Conservation (phyloP, 1,284 basidiomycete genomes). For the Ustilago bromivora region DNA sequence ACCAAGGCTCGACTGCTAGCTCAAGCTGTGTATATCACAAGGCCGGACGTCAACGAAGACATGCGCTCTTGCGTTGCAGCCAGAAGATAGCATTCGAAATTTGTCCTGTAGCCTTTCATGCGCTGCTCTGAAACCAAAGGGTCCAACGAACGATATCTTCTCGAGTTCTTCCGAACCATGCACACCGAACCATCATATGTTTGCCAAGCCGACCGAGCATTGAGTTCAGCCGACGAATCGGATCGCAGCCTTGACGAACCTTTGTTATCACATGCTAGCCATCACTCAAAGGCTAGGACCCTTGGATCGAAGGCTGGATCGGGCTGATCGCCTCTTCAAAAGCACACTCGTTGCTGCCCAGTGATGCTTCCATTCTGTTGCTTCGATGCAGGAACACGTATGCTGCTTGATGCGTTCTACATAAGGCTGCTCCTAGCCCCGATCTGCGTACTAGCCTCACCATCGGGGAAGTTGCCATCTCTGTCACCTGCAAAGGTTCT, state of each 20-base stretch:
- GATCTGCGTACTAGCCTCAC: conserved; percentile 57
- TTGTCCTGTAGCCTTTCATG: too few relatives aligned
- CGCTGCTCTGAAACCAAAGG: too few relatives aligned
- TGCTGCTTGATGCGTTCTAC: conserved; percentile 30
- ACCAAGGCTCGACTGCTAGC: too few relatives aligned
- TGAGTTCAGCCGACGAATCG: not conserved
- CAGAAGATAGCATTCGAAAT: too few relatives aligned
- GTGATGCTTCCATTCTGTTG: not conserved
- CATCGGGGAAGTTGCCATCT: conserved; percentile 62
- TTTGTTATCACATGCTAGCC: conserved; percentile 3
- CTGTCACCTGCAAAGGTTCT: conserved; percentile 63
- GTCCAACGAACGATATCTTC: too few relatives aligned
- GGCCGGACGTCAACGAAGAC: too few relatives aligned
- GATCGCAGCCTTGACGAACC: not conserved
- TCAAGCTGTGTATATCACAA: too few relatives aligned
- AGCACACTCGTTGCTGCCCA: not conserved
- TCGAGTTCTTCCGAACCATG: not conserved
- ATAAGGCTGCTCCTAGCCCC: conserved; percentile 65
- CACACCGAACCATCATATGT: not conserved
- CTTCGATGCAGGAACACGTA: not conserved
- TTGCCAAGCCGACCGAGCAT: too few relatives aligned
- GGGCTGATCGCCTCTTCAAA: not conserved
- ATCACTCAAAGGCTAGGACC: not conserved
- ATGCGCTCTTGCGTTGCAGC: too few relatives aligned
- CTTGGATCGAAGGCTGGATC: not conserved